Conservation (phyloP, 805 yeast genomes). For the Ogataea wickerhamii region DNA sequence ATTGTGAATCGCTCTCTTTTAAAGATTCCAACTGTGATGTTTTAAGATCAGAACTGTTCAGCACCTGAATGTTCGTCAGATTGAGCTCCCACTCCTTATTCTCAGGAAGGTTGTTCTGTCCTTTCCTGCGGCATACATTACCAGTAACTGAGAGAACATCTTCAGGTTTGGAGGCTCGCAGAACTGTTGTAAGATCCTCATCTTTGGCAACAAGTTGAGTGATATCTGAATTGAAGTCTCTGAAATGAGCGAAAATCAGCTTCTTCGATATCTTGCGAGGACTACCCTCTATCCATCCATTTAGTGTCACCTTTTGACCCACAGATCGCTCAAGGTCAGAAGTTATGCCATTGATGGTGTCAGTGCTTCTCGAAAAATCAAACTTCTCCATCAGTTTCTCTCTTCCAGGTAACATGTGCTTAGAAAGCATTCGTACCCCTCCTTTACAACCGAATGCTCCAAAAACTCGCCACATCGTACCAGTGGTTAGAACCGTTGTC, state of each 20-base stretch:
- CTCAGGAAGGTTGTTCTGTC: slow-evolving; percentile 22
- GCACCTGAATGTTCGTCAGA: slow-evolving; percentile 46
- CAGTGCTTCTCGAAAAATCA: slow-evolving; percentile 27
- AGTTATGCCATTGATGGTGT: slow-evolving; percentile 24
- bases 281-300: slow-evolving; percentile 82
- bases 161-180: slow-evolving; percentile 59
- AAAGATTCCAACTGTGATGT: slow-evolving; percentile 68
- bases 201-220: slow-evolving; percentile 55
- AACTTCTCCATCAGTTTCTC: slow-evolving; percentile 24
- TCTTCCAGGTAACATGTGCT: slow-evolving; percentile 17
- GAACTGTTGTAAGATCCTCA: slow-evolving; percentile 32
- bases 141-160: slow-evolving; percentile 73
- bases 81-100: slow-evolving; percentile 51
- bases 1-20: slow-evolving; percentile 49
- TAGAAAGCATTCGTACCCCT: not conserved
- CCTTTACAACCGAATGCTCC: not conserved
- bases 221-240: slow-evolving; percentile 68
- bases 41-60: slow-evolving; percentile 56
- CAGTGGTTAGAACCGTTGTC: too few species aligned
- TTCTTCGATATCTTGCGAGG: slow-evolving; percentile 66
- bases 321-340: slow-evolving; percentile 5
- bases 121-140: slow-evolving; percentile 35
- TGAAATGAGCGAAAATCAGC: slow-evolving; percentile 65
- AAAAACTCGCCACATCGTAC: too few species aligned
- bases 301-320: slow-evolving; percentile 41